phyloP scores from a whole-genome alignment of 805 yeast species.

The Komagataella pastoris region DNA sequence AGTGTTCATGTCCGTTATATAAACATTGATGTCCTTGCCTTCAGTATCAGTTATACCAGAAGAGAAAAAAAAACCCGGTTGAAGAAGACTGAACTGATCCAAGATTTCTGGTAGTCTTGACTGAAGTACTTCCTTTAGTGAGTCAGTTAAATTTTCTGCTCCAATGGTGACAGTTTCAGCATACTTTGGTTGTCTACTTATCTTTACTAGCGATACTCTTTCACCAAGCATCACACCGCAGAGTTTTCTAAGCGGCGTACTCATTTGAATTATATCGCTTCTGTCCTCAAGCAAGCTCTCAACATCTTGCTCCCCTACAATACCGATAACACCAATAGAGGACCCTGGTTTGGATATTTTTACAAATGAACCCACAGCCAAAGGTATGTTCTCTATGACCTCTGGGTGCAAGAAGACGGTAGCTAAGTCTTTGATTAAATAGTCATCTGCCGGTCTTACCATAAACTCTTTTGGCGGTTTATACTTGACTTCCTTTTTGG shows the following conservation, averaged over 20 bases:
- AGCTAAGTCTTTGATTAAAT: background rate
- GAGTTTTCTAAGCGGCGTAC: conserved; percentile 8
- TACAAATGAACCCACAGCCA: background rate
- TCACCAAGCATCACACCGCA: conserved; percentile 16
- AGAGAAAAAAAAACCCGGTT: background rate
- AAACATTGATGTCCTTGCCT: conserved; percentile 12
- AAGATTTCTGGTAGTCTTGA: background rate
- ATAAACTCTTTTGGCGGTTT: background rate
- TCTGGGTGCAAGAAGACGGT: background rate
- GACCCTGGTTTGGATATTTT: background rate
- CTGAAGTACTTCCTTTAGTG: background rate
- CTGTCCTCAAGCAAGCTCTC: conserved; percentile 4
- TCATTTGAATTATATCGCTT: conserved; percentile 12
- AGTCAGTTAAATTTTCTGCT: conserved; percentile 9
- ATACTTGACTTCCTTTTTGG: background rate
- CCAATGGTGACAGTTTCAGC: conserved; percentile 23
- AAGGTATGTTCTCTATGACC: background rate
- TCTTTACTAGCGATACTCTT: conserved; percentile 27
- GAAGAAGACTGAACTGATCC: background rate
- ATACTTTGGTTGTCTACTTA: conserved; percentile 30
- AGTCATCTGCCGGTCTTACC: background rate
- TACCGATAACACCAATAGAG: background rate
- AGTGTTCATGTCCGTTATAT: conserved; percentile 10
- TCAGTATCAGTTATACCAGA: background rate
- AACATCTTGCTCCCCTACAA: background rate